A percentile compares a stretch with the other conserved stretches of the same genome.
phyloP scores from a whole-genome alignment of 208 protist species.

The Trypanosomatidae sp. region DNA sequence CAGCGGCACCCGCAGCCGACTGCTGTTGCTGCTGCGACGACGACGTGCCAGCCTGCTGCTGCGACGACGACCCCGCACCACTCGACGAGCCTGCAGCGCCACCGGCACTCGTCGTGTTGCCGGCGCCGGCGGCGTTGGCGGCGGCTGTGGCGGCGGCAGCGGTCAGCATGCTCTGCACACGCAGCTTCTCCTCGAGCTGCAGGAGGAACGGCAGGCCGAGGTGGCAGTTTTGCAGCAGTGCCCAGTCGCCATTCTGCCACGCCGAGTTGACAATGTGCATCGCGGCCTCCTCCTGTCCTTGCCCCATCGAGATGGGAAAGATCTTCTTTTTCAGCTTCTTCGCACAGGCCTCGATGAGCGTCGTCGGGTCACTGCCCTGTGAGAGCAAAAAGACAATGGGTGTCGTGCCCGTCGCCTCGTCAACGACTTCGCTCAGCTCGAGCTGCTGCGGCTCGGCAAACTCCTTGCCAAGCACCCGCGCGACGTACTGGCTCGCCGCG shows the following conservation, averaged over 20 bases:
- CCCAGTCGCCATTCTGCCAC: constrained; percentile 90
- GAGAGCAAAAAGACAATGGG: constrained; percentile 96
- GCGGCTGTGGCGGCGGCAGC: constrained; percentile 13
- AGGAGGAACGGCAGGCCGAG: constrained; percentile 89
- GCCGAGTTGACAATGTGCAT: constrained; percentile 82
- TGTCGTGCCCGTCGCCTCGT: constrained; percentile 79
- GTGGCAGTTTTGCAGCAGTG: constrained; percentile 96
- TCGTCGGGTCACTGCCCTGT: constrained; percentile 94
- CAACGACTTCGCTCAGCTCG: constrained; percentile 79
- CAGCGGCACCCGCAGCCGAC: too few relatives aligned
- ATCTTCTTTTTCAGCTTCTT: constrained; percentile 94
- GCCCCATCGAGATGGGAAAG: constrained; percentile 96
- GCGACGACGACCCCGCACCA: too few relatives aligned
- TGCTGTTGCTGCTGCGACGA: too few relatives aligned
- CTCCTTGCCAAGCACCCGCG: constrained; percentile 79
- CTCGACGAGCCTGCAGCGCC: too few relatives aligned
- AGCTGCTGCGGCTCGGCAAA: constrained; percentile 89
- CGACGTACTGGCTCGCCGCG: constrained; percentile 88
- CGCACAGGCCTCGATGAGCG: constrained; percentile 87
- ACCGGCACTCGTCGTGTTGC: too few relatives aligned
- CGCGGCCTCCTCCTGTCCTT: constrained; percentile 94
- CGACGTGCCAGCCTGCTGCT: too few relatives aligned
- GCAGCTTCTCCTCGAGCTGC: constrained; percentile 83
- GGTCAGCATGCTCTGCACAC: constrained; percentile 56
- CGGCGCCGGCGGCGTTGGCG: too few relatives aligned